Conservation (phyloP, 768 basidiomycete species). For the Tylopilus vinaceipallidus region DNA sequence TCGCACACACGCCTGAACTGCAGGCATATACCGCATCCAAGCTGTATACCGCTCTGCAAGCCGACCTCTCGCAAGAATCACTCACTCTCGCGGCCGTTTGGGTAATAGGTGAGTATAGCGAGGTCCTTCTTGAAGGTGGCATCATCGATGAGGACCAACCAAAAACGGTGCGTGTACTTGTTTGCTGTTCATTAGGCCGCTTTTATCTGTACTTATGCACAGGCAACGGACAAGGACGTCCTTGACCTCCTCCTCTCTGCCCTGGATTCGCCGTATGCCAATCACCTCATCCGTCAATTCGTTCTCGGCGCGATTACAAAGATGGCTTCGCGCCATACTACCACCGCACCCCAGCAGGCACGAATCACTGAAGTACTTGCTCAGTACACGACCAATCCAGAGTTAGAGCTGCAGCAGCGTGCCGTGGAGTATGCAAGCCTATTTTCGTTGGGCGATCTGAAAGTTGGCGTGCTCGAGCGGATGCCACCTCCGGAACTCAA, state of each 20-base stretch:
- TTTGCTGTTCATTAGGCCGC: not conserved
- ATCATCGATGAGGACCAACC: slow-evolving; percentile 75
- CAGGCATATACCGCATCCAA: slow-evolving; percentile 94
- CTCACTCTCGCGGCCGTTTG: slow-evolving; percentile 91
- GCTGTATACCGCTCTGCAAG: slow-evolving; percentile 80
- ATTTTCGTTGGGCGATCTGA: slow-evolving; percentile 72
- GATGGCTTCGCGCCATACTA: slow-evolving; percentile 77
- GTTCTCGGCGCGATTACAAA: slow-evolving; percentile 89
- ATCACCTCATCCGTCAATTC: slow-evolving; percentile 88
- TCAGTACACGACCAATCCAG: slow-evolving; percentile 83
- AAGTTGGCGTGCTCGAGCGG: slow-evolving; percentile 85
- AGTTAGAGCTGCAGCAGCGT: slow-evolving; percentile 93
- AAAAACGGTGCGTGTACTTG: slow-evolving; percentile 48
- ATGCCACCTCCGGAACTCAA: slow-evolving; percentile 99
- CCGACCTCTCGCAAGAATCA: slow-evolving; percentile 95
- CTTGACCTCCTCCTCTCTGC: slow-evolving; percentile 84
- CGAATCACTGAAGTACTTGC: slow-evolving; percentile 76
- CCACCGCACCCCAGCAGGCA: slow-evolving; percentile 64
- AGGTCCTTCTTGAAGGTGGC: slow-evolving; percentile 83
- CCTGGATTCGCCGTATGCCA: slow-evolving; percentile 92
- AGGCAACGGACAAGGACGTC: slow-evolving; percentile 81
- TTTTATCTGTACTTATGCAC: not conserved
- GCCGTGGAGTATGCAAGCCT: slow-evolving; percentile 92
- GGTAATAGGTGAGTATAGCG: slow-evolving; percentile 96
- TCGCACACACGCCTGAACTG: slow-evolving; percentile 94